Base-by-base conservation (phyloP, 176 grass and related monocot species). In the Urochloa ruziziensis region DNA sequence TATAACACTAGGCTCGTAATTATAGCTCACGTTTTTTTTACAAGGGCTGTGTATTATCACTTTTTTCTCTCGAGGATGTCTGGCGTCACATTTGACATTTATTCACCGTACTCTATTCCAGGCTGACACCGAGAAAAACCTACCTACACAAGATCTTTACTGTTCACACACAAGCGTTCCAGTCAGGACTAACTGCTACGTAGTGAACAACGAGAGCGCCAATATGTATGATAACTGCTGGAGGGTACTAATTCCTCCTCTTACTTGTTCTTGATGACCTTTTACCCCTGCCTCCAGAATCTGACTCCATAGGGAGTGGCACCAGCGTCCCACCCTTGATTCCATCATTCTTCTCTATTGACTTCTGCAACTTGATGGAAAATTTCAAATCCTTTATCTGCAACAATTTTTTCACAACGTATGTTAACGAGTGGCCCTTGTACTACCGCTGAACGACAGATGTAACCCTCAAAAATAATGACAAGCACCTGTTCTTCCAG, bases 351-450 rank as follows among this genome's bases (percentile, higher is more conserved):
- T 85, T 89, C 82, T 80, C 80, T 35, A 98, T 94, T 29, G 87
- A 88, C 80, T 88, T 95, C 69, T 93, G 92, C 66, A 94, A 53
- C 82, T 98, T 90, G 3, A 98, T 95, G 36, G 84, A 94, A 53
- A 92, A 92, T 57, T 75, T 95, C 30, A 91, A 94, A 82, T 98
- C 96, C 86, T 92, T 87, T 85, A 95, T 86, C 96, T 98, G 89
- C 77, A 86, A 86, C 9, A 10, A 51, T 68, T 70, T 40, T 51
- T 75, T 67, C 10, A 75, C 39, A 57, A 24, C 35, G 2, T 8
- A n/a, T 42, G 62, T 84, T 62, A 74, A 70, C 1, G 0, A 61
- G 62, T 48, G 54, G 47, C 37, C 60, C 67, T 73, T 36, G 33
- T 56, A 82, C 13, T 24, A 10, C 0, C 66, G 52, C 32, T 68